Evolutionary conservation across 1,139 yeast genomes (phyloP).

Genomic region (Meyerozyma smithsonii): DNA sequence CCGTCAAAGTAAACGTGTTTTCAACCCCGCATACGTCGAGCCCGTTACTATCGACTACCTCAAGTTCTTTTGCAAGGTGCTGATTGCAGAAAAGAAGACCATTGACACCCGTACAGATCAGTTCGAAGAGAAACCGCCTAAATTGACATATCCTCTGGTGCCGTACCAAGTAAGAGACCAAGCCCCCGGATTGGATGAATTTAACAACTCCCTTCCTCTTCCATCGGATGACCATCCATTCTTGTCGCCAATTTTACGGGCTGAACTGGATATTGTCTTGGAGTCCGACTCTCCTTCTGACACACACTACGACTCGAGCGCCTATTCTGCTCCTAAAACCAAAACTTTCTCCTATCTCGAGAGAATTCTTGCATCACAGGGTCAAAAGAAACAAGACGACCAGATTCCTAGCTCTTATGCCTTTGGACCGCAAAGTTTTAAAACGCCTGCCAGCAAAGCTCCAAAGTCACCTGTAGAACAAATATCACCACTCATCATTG

Average conservation of each 20-base stretch:
- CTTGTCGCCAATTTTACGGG: slow-evolving; percentile 9
- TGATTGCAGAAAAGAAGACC: slow-evolving; percentile 18
- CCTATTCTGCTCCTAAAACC: slow-evolving; percentile 5
- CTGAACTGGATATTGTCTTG: slow-evolving; percentile 4
- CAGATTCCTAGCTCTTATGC: not conserved
- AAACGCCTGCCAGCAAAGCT: slow-evolving; percentile 1
- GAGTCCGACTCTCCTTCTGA: not conserved
- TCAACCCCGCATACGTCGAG: slow-evolving; percentile 31
- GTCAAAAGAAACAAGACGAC: slow-evolving; percentile 5
- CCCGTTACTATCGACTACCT: slow-evolving; percentile 38
- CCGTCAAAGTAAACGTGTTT: slow-evolving; percentile 8
- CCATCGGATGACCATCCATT: slow-evolving; percentile 14
- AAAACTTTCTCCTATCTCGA: slow-evolving; percentile 24
- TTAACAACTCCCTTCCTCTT: slow-evolving; percentile 23
- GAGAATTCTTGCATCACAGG: slow-evolving; percentile 21
- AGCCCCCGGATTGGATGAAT: slow-evolving; percentile 11
- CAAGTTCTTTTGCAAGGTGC: slow-evolving; percentile 31
- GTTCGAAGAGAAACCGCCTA: too few species aligned
- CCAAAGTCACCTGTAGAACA: slow-evolving; percentile 5
- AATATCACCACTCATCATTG: not conserved
- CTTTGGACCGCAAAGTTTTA: slow-evolving; percentile 1
- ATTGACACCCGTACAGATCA: too few species aligned
- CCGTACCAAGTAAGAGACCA: not conserved
- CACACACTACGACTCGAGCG: not conserved
- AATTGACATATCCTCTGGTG: not conserved